Percentiles rank a stretch among this genome's conserved stretches.
These are phyloP conservation scores for Platanthera guangdongensis DNA, from an alignment of 106 monocot genomes.

Conservation along the genomic window DNA sequence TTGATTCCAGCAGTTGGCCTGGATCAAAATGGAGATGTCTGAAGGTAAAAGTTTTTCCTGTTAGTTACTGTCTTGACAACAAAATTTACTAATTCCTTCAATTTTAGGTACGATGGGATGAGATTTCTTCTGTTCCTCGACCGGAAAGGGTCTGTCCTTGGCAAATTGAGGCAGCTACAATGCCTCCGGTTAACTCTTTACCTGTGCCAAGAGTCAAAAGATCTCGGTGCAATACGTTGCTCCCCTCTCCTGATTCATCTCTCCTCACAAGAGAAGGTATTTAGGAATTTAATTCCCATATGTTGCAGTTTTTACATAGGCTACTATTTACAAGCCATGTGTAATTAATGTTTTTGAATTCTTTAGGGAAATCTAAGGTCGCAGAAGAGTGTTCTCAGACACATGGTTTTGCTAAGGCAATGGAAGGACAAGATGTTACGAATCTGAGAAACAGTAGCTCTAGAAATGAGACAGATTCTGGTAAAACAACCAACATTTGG, in stretches of 20 bases:
- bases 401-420: neutral
- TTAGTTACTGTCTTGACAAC: neutral
- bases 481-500: neutral
- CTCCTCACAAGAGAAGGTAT: slow-evolving; percentile 44
- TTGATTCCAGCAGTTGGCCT: slow-evolving; percentile 37
- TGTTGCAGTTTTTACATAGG: neutral
- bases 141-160: slow-evolving; percentile 64
- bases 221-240: slow-evolving; percentile 20
- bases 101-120: slow-evolving; percentile 59
- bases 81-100: neutral
- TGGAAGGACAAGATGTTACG: neutral
- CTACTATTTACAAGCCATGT: neutral
- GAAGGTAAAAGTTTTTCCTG: slow-evolving; percentile 21
- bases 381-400: neutral
- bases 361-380: neutral
- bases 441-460: neutral
- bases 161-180: slow-evolving; percentile 45
- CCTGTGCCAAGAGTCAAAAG: slow-evolving; percentile 36
- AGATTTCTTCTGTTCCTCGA: slow-evolving; percentile 41
- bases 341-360: neutral
- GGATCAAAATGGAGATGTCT: slow-evolving; percentile 59
- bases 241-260: slow-evolving; percentile 37
- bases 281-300: neutral
- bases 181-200: slow-evolving; percentile 25
- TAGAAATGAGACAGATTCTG: neutral